Evolutionary conservation across 2,329 filamentous ascomycete genomes (phyloP), one percentile per base, ranked within the genome.

Genomic region (Talaromyces amestolkiae): DNA sequence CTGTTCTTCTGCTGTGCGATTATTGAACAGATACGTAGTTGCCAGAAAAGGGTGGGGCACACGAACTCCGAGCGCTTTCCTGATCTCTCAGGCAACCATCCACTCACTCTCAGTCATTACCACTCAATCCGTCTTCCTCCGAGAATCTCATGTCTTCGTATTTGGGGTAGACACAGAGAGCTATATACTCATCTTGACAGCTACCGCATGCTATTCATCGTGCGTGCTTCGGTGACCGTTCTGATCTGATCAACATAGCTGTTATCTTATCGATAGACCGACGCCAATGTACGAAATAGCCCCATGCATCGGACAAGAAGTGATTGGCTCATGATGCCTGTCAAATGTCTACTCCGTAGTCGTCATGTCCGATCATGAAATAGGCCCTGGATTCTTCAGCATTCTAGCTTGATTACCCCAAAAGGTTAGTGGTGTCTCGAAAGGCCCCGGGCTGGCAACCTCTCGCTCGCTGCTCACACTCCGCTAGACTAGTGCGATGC

Each of bases 271-370:
- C 33, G n/a, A 37, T 53, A 53, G 4, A 24, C 53, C 31, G n/a
- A 37, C 51, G 31, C 51, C 31, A 22, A 37, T 39, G 53, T 33
- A 56, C 19, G 53, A 37, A 56, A 56, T 56, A 31, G 53, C 53
- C 53, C 53, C 53, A 56, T 56, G 53, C 53, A 39, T 56, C 53
- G 53, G 53, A 56, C 33, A 56, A 56, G 33, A 19, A 56, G 11
- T 56, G 53, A 39, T 56, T 56, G 33, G 53, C 5, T 22, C 15
- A n/a, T n/a, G 3, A 10, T 1, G 3, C 15, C 27, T n/a, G 27
- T 31, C 49, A 31, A 22, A 3, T 24, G 43, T 47, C 43, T 2
- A 22, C 9, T 49, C 27, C 27, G 27, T 7, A 31, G 27, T 27
- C 47, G 27, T 17, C 22, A 51, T 31, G 22, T 51, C 22, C 47